Evolutionary conservation across 2,329 filamentous ascomycete genomes (phyloP), one percentile per base, ranked within the genome.

Genomic region (Colletotrichum spaethianum): DNA sequence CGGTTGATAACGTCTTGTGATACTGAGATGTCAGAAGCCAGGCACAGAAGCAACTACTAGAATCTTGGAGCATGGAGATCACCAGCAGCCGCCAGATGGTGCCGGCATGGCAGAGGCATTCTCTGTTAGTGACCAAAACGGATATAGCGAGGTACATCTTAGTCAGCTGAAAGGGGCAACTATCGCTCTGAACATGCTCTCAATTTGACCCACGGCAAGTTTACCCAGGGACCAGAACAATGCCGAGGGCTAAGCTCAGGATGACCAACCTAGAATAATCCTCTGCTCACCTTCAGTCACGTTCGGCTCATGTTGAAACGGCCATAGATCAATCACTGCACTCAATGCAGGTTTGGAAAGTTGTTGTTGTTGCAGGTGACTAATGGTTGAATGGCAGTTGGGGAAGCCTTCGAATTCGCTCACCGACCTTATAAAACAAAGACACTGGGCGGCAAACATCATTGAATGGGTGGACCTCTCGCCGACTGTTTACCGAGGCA

Each of bases 401-500:
- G 53, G 38, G 23, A 64, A 64, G 40, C 42, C 66, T 52, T 71
- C 68, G 68, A 57, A 42, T 31, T 36, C n/a, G 26, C 33, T 48
- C 4, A 18, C 23, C 53, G 33, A 53, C 60, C 18, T 53, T 12
- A 53, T 53, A 14, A 40, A 42, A 42, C 46, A 40, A 33, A 59
- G 50, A 55, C 11, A 33, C 16, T 33, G 12, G 42, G 28, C 26
- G 16, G 26, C 40, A 44, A 56, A 67, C 48, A n/a, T n/a, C n/a
- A n/a, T n/a, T n/a, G n/a, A n/a, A n/a, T n/a, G n/a, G n/a, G n/a
- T n/a, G n/a, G n/a, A n/a, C n/a, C n/a, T n/a, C 12, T 38, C 7
- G 31, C 36, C 42, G 48, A 38, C 36, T 57, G 57, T 50, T 56
- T 56, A 72, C 57, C 69, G 68, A 63, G 69, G 69, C 44, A 42